A percentile compares a stretch with the other conserved stretches of the same genome.
These are phyloP conservation scores for Cryptococcus sp. DNA, from an alignment of 1,284 basidiomycete genomes.

Conservation along the genomic window DNA sequence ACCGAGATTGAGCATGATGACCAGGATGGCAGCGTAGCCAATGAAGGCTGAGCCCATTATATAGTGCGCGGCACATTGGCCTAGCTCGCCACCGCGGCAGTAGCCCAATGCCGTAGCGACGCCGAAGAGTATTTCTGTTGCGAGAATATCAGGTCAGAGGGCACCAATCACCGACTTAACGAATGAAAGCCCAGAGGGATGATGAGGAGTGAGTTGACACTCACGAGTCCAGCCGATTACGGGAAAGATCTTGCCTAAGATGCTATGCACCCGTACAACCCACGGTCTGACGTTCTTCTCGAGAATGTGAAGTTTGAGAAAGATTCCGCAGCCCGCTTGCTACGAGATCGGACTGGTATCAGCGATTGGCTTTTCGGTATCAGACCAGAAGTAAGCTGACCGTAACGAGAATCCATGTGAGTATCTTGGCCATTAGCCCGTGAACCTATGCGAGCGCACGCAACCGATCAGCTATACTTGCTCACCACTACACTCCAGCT, in stretches of 20 bases:
- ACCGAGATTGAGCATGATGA: slow-evolving; percentile 78
- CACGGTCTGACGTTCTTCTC: slow-evolving; percentile 74
- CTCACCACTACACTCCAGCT: neutral
- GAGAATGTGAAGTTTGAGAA: slow-evolving; percentile 89
- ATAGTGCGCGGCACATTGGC: slow-evolving; percentile 84
- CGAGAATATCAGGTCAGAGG: neutral
- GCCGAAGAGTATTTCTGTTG: slow-evolving; percentile 53
- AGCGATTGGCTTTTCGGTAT: neutral
- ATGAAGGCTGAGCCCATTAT: slow-evolving; percentile 86
- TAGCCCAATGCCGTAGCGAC: slow-evolving; percentile 56
- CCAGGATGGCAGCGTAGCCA: slow-evolving; percentile 80
- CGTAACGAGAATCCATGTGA: slow-evolving; percentile 65
- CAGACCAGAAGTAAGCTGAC: slow-evolving; percentile 21
- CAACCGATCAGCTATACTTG: neutral
- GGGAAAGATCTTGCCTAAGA: slow-evolving; percentile 83
- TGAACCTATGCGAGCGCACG: slow-evolving; percentile 55
- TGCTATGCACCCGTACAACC: slow-evolving; percentile 71
- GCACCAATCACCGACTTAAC: neutral
- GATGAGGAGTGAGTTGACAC: slow-evolving; percentile 42
- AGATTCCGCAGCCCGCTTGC: slow-evolving; percentile 78
- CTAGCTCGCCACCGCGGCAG: slow-evolving; percentile 69
- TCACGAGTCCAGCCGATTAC: slow-evolving; percentile 83
- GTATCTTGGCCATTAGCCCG: slow-evolving; percentile 68
- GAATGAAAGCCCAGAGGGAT: neutral
- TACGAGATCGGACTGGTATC: slow-evolving; percentile 9